Percentiles rank a stretch among this genome's conserved stretches.
These are phyloP conservation scores for Trichoderma pleuroti DNA, from an alignment of 2,329 filamentous ascomycete species.

Conservation along the genomic window DNA sequence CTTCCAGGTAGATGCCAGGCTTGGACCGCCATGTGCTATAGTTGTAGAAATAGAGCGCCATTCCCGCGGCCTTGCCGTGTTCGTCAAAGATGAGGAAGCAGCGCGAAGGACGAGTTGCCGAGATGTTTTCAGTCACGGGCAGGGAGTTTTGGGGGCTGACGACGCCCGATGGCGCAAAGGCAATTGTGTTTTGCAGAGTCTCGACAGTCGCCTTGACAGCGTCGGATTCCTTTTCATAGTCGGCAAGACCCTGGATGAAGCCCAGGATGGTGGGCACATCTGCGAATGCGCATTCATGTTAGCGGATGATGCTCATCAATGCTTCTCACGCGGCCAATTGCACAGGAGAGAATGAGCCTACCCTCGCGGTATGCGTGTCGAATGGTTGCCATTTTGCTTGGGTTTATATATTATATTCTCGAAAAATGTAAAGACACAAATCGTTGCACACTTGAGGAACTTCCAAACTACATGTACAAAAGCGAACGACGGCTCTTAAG, in stretches of 20 bases:
- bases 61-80: constrained; percentile 55
- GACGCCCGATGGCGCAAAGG: constrained; percentile 61
- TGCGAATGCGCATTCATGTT: constrained; percentile 34
- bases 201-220: constrained; percentile 75
- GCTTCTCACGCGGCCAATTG: neutral
- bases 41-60: constrained; percentile 93
- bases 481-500: neutral
- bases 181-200: constrained; percentile 69
- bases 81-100: constrained; percentile 64
- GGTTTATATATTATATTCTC: neutral
- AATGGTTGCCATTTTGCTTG: constrained; percentile 9
- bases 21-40: constrained; percentile 90
- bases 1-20: constrained; percentile 88
- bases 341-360: neutral
- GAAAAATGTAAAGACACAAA: neutral
- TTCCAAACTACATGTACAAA: neutral
- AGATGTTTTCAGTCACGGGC: constrained; percentile 52
- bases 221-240: constrained; percentile 76
- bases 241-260: constrained; percentile 80
- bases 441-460: neutral
- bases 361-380: constrained; percentile 18
- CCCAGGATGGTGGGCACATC: constrained; percentile 78
- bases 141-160: constrained; percentile 37
- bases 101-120: constrained; percentile 62
- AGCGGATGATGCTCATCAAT: neutral